Conservation (phyloP, 371 early-diverging fungal species). For the Thermomucor indicae-seudaticae region DNA sequence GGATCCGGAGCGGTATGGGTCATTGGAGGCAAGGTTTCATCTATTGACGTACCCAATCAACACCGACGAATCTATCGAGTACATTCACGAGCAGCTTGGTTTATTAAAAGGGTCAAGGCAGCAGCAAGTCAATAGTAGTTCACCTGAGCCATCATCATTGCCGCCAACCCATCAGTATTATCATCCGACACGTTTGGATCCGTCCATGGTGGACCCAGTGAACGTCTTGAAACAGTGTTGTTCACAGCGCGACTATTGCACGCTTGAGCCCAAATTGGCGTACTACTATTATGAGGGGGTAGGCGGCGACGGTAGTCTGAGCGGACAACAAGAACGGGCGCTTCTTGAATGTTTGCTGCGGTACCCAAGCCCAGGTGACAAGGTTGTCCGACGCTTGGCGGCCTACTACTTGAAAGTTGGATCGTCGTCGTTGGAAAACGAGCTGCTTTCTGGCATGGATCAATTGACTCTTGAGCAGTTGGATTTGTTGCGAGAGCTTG, state of each 20-base stretch:
- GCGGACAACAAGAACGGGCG: neutral
- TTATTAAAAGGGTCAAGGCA: neutral
- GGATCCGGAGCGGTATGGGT: too few relatives aligned
- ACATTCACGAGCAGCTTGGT: constrained; percentile 15
- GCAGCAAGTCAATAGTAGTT: neutral
- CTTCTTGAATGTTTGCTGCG: neutral
- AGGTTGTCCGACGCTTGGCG: neutral
- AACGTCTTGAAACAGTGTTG: neutral
- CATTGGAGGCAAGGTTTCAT: constrained; percentile 28
- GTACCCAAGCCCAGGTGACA: neutral
- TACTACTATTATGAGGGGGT: too few relatives aligned
- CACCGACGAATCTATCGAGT: constrained; percentile 11
- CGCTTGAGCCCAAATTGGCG: neutral
- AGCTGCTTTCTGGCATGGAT: neutral
- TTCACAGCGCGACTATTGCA: neutral
- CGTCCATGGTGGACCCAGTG: neutral
- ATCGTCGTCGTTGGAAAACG: neutral
- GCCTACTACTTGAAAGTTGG: too few relatives aligned
- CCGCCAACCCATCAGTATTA: neutral
- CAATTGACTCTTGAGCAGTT: constrained; percentile 7
- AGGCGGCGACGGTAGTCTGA: neutral
- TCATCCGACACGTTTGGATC: neutral
- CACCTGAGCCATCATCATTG: neutral
- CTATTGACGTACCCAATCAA: constrained; percentile 30
- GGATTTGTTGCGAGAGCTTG: neutral